Evolutionary conservation across 768 basidiomycete species (phyloP), one percentile per base, ranked within the genome.

Genomic region (Amyloporia xantha): DNA sequence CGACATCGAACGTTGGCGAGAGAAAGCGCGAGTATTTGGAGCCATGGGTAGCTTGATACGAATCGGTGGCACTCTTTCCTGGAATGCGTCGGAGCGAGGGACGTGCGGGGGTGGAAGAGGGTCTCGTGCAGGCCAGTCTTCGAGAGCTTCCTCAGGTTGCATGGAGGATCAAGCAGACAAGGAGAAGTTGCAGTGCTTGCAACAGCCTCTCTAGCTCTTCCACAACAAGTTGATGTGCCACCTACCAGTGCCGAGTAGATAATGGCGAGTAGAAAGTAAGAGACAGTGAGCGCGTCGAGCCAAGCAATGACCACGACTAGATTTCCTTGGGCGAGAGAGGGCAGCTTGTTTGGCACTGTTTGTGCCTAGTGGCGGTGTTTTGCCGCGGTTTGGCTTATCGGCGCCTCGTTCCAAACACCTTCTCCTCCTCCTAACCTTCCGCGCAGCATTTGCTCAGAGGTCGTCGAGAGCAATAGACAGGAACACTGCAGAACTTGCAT

Each of bases 1-100:
- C 20, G 63, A 66, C 26, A 53, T 55, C 3, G 47, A 24, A 11
- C 51, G 53, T 10, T 55, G 49, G 20, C 55, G 61, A 12, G 51
- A 12, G 9, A 53, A 49, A 27, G 56, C 53, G 21, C 61, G 63
- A 17, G 57, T 57, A 5, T 38, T 48, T 25, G 61, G 56, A 19
- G 54, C 53, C 63, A 62, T 64, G 0, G 59, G 58, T 4, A 61
- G 47, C 39, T 57, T 60, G 49, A 60, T 60, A 5, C 38, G 41
- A 2, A 57, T 20, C 20, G 39, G 24, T n/a, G 17, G 44, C n/a
- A 21, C 5, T 17, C 9, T 6, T 23, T 42, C 24, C 9, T 19
- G 26, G 19, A 20, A 21, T 20, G 17, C 15, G 28, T 28, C 30
- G 24, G 19, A 39, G n/a, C 12, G 39, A 2, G 20, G 10, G 26